A percentile compares a stretch with the other conserved stretches of the same genome.
These are phyloP conservation scores for Pyrenochaeta sp. DNA, from an alignment of 2,329 filamentous ascomycete genomes.

Conservation along the genomic window DNA sequence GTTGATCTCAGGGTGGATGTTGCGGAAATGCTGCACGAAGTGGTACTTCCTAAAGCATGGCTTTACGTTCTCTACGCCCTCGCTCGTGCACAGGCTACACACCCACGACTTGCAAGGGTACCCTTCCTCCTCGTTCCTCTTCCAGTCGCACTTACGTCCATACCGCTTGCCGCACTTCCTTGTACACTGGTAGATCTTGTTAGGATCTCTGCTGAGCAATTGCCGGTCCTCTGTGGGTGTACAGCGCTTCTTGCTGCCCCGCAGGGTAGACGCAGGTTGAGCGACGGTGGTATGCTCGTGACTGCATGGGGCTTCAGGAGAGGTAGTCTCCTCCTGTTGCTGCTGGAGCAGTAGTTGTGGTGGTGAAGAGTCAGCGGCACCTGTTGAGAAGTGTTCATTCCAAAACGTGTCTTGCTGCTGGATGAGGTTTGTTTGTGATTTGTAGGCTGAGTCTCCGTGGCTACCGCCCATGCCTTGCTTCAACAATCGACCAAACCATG, in stretches of 20 bases:
- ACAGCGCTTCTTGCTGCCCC: constrained; percentile 47
- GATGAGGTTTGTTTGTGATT: constrained; percentile 46
- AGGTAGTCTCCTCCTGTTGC: constrained; percentile 17
- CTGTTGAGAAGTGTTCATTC: constrained; percentile 25
- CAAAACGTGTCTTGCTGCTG: constrained; percentile 34
- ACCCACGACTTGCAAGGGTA: constrained; percentile 48
- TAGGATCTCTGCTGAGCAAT: constrained; percentile 40
- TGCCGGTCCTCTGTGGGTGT: constrained; percentile 41
- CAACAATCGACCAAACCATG: constrained; percentile 48
- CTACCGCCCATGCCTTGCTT: constrained; percentile 46
- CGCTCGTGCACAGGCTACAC: constrained; percentile 42
- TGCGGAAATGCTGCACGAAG: constrained; percentile 50
- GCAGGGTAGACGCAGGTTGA: constrained; percentile 24
- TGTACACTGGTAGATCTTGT: constrained; percentile 51
- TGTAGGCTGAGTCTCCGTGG: constrained; percentile 45
- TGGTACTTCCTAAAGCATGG: constrained; percentile 50
- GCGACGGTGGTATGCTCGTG: constrained; percentile 25
- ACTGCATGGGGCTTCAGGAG: constrained; percentile 23
- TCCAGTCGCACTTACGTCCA: constrained; percentile 51
- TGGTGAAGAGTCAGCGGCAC: constrained; percentile 22
- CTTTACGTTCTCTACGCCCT: constrained; percentile 46
- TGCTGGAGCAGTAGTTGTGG: constrained; percentile 11
- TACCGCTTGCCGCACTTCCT: constrained; percentile 50
- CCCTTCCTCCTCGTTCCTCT: constrained; percentile 49
- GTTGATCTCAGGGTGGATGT: constrained; percentile 46